Evolutionary conservation across 805 yeast species (phyloP).

Genomic region (Blastobotrys americana): DNA sequence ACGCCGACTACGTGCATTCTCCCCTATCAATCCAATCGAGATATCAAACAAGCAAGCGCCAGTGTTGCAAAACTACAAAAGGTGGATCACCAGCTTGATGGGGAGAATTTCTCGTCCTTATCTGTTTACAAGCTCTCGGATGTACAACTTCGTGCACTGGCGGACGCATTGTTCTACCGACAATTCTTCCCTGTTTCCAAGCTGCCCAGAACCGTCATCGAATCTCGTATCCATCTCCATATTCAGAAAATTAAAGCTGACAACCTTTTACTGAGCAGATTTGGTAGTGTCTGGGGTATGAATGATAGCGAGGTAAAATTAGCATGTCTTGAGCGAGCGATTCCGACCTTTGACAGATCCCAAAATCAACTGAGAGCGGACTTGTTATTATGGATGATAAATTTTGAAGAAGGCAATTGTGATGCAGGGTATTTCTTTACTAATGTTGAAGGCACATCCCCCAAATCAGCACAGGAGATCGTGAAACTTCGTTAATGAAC

Average conservation of each 20-base stretch:
- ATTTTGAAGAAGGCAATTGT: slow-evolving; percentile 15
- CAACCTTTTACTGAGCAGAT: slow-evolving; percentile 37
- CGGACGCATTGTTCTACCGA: slow-evolving; percentile 18
- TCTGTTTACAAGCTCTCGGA: slow-evolving; percentile 16
- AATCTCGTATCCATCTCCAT: slow-evolving; percentile 36
- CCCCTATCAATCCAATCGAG: slow-evolving; percentile 34
- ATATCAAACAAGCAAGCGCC: slow-evolving; percentile 1
- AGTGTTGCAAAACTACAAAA: slow-evolving; percentile 4
- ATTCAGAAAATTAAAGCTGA: slow-evolving; percentile 46
- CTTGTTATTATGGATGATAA: slow-evolving; percentile 18
- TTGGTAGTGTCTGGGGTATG: slow-evolving; percentile 43
- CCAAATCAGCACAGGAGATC: background rate
- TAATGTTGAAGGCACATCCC: background rate
- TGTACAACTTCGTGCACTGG: slow-evolving; percentile 14
- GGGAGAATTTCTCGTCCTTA: slow-evolving; percentile 1
- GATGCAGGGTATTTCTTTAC: slow-evolving; percentile 21
- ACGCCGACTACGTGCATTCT: slow-evolving; percentile 58
- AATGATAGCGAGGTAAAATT: slow-evolving; percentile 39
- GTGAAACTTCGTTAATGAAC: background rate
- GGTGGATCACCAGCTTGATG: slow-evolving; percentile 1
- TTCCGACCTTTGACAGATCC: slow-evolving; percentile 18
- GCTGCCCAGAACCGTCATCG: slow-evolving; percentile 35
- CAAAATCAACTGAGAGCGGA: slow-evolving; percentile 10
- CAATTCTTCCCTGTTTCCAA: slow-evolving; percentile 20
- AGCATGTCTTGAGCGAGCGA: slow-evolving; percentile 48